Conservation (phyloP, 768 basidiomycete genomes). For the Lepiota venenata region DNA sequence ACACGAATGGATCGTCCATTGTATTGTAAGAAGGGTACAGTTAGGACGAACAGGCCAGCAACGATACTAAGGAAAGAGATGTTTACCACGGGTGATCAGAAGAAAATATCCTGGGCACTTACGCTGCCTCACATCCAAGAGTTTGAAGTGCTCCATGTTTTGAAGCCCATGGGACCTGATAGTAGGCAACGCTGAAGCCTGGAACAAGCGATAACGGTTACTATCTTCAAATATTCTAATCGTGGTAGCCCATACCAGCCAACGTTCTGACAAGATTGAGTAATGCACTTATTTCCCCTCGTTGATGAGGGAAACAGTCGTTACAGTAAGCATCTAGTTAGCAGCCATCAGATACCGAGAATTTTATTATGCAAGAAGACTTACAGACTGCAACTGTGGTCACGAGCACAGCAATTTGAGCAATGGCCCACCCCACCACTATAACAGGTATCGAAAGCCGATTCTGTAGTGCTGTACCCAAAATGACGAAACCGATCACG, state of each 20-base stretch:
- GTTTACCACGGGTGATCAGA: neutral
- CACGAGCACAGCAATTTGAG: constrained; percentile 53
- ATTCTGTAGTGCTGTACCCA: constrained; percentile 54
- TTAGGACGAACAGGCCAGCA: constrained; percentile 44
- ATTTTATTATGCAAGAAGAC: constrained; percentile 27
- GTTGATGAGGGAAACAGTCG: constrained; percentile 20
- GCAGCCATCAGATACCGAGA: constrained; percentile 23
- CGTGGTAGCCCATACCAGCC: constrained; percentile 33
- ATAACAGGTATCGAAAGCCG: constrained; percentile 49
- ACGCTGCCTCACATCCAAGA: constrained; percentile 62
- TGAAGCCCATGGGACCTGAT: constrained; percentile 62
- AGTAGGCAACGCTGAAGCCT: constrained; percentile 65
- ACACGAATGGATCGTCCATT: constrained; percentile 46
- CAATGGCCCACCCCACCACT: constrained; percentile 67
- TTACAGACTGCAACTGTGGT: constrained; percentile 60
- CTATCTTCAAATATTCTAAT: neutral
- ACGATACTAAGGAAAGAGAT: constrained; percentile 35
- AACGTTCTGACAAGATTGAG: constrained; percentile 54
- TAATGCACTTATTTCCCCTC: constrained; percentile 60
- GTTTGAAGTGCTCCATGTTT: constrained; percentile 59
- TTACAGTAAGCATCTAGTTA: constrained; percentile 17
- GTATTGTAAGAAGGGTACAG: constrained; percentile 48
- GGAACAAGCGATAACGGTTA: neutral
- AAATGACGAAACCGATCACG: constrained; percentile 55
- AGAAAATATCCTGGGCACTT: constrained; percentile 20